Conservation (phyloP, 2,329 filamentous ascomycete genomes). For the Diplodia corticola region DNA sequence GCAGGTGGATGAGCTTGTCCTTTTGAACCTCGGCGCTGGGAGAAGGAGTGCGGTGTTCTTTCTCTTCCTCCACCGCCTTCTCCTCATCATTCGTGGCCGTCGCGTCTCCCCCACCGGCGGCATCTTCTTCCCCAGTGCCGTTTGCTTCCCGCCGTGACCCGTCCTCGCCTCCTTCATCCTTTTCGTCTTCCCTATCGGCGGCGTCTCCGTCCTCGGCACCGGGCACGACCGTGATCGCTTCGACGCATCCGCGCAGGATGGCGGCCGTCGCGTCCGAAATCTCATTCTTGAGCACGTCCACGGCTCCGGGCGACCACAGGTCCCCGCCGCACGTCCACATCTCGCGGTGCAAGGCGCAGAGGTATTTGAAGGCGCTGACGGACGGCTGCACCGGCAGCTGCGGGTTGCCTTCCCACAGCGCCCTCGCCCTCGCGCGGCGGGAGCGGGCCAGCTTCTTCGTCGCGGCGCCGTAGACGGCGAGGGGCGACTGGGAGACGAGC, state of each 20-base stretch:
- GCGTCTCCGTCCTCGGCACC: not conserved
- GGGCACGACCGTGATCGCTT: slow-evolving; percentile 23
- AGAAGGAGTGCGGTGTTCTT: not conserved
- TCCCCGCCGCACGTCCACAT: slow-evolving; percentile 75
- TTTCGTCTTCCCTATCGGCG: slow-evolving; percentile 19
- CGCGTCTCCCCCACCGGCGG: not conserved
- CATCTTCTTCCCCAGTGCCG: slow-evolving; percentile 25
- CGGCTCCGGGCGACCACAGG: slow-evolving; percentile 74
- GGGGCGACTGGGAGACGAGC: slow-evolving; percentile 52
- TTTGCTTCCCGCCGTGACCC: not conserved
- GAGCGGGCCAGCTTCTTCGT: slow-evolving; percentile 47
- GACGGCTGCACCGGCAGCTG: slow-evolving; percentile 77
- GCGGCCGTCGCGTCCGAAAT: slow-evolving; percentile 52
- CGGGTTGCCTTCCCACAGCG: slow-evolving; percentile 79
- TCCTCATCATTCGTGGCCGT: slow-evolving; percentile 22
- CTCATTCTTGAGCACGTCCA: slow-evolving; percentile 61
- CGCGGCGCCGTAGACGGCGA: slow-evolving; percentile 47
- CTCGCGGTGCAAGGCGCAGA: slow-evolving; percentile 62
- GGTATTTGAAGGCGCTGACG: slow-evolving; percentile 68
- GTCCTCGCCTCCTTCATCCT: slow-evolving; percentile 17
- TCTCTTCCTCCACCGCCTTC: no score
- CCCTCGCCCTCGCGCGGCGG: slow-evolving; percentile 59
- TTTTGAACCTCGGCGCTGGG: slow-evolving; percentile 26
- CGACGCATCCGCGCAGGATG: slow-evolving; percentile 40
- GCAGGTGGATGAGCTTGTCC: slow-evolving; percentile 39